Base-by-base conservation (phyloP, 75 land plant genomes). In the Sequoiadendron giganteum region DNA sequence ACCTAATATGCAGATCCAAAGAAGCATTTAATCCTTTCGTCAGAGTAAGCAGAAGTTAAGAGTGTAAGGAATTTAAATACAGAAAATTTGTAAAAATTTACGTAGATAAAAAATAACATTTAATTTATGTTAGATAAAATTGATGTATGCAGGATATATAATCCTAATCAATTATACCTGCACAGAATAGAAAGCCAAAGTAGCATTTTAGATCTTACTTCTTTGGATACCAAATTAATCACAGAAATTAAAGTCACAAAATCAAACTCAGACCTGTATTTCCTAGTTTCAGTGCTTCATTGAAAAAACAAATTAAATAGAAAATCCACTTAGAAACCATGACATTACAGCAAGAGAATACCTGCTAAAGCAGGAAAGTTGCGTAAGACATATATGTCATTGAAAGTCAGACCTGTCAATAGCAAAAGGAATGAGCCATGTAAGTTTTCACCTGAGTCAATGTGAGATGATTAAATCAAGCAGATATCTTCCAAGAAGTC, bases 351-450 rank as follows among this genome's bases (percentile, higher is more conserved):
- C 10, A 75, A 54, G 48, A 85, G 47, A 58, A 47, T 58, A 91
- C 92, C 91, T 89, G 90, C 5, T 28, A 90, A 54, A 73, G 86
- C 52, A 19, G 89, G 86, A 78, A 92, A 87, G 39, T 83, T 86
- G 21, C 92, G 93, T 21, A 92, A 49, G 58, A 92, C 90, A 54
- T 86, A 91, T 52, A 92, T 87, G 75, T 92, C 92, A 89, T 82
- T 77, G 70, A 89, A 92, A 40, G 93, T 91, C 14, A 87, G 68
- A 45, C 93, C 93, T 89, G 81, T 34, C 73, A 76, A 77, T 30
- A 81, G 30, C 30, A 87, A 81, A 45, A 21, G 32, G 32, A 43
- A 45, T 80, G 49, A 80, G 9, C 13, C n/a, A 81, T 28, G 84
- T 45, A 28, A 81, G 84, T 21, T 43, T 81, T 81, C 42, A 45